Percentiles rank a stretch among this genome's conserved stretches.
Conservation (phyloP, 768 basidiomycete genomes). For the Chalciporus piperatus region DNA sequence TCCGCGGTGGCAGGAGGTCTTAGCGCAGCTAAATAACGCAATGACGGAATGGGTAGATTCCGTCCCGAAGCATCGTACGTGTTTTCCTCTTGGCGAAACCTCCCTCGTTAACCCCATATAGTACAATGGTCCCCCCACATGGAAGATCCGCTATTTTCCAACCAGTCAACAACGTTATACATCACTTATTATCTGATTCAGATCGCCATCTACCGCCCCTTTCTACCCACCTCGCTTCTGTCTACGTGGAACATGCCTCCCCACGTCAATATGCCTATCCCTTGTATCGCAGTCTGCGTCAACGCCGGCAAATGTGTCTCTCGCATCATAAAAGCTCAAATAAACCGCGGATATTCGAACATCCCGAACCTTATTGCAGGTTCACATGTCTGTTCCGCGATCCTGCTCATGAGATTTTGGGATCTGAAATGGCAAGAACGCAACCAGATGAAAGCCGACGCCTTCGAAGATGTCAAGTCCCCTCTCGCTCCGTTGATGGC, state of each 20-base stretch:
- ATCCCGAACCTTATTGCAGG: constrained; percentile 42
- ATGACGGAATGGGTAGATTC: constrained; percentile 71
- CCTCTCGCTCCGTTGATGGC: constrained; percentile 28
- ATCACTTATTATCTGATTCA: constrained; percentile 58
- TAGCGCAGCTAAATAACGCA: constrained; percentile 65
- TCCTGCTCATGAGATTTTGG: constrained; percentile 60
- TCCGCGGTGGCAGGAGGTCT: constrained; percentile 54
- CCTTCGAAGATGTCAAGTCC: constrained; percentile 30
- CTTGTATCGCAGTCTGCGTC: constrained; percentile 56
- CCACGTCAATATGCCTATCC: constrained; percentile 38
- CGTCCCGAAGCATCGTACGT: constrained; percentile 65
- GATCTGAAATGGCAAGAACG: constrained; percentile 48
- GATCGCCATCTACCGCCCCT: constrained; percentile 70
- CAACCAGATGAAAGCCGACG: constrained; percentile 22
- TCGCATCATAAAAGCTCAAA: constrained; percentile 53
- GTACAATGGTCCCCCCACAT: constrained; percentile 60
- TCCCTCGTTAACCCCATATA: constrained; percentile 18
- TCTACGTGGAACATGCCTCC: constrained; percentile 21
- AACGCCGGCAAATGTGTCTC: constrained; percentile 61
- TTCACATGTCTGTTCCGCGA: constrained; percentile 49
- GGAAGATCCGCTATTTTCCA: constrained; percentile 45
- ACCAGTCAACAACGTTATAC: constrained; percentile 57
- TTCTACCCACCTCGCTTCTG: constrained; percentile 46
- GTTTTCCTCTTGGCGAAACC: background rate
- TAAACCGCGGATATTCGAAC: constrained; percentile 44